Conservation (phyloP, 2,329 filamentous ascomycete species). For the Xylogone sp. region DNA sequence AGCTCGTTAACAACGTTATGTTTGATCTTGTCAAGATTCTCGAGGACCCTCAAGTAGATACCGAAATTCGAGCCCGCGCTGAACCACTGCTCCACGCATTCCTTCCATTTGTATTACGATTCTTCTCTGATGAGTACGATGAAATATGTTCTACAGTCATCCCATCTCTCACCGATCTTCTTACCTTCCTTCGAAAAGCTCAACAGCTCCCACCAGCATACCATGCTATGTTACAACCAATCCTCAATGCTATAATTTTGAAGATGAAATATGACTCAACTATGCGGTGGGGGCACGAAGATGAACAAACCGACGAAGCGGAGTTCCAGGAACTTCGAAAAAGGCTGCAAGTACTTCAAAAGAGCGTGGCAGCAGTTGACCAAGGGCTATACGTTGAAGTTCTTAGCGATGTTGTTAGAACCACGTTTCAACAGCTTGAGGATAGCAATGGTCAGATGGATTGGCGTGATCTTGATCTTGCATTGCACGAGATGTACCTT, state of each 20-base stretch:
- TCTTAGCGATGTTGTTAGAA: conserved; percentile 81
- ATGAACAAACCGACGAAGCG: conserved; percentile 92
- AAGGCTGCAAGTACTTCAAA: conserved; percentile 83
- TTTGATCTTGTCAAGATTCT: conserved; percentile 84
- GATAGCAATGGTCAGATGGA: conserved; percentile 72
- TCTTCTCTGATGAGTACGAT: conserved; percentile 97
- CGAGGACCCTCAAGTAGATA: conserved; percentile 60
- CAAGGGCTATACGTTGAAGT: conserved; percentile 85
- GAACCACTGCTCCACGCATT: conserved; percentile 81
- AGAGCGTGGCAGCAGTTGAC: conserved; percentile 86
- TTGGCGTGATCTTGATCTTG: conserved; percentile 93
- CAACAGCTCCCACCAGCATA: conserved; percentile 71
- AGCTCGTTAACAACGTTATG: conserved; percentile 87
- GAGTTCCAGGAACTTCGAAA: conserved; percentile 96
- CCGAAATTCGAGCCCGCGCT: conserved; percentile 67
- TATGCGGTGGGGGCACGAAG: conserved; percentile 86
- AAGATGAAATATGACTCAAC: conserved; percentile 99
- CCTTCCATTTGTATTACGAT: conserved; percentile 81
- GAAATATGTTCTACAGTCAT: conserved; percentile 97
- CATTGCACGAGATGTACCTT: conserved; percentile 90
- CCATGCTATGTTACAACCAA: conserved; percentile 77
- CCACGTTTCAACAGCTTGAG: conserved; percentile 77
- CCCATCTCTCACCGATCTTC: conserved; percentile 84
- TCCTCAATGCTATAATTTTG: conserved; percentile 84
- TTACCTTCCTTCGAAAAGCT: conserved; percentile 85